Conservation (phyloP, 2,329 filamentous ascomycete genomes). For the Monosporascus sp. region DNA sequence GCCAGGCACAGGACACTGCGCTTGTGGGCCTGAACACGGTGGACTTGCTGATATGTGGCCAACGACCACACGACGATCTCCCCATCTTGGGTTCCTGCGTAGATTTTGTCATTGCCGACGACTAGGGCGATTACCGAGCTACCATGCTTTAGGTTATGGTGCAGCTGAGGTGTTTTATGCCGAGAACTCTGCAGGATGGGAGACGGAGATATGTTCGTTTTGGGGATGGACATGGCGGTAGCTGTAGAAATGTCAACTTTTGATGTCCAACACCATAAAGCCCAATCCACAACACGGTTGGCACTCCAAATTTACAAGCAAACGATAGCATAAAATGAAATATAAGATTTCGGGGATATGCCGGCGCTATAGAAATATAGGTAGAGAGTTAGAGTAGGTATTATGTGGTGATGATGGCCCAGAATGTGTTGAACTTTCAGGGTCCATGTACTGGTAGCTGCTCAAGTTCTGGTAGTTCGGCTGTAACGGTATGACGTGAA, state of each 20-base stretch:
- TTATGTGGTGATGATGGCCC: too few species aligned
- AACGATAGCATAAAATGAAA: too few species aligned
- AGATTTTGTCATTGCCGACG: constrained; percentile 75
- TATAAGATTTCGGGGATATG: too few species aligned
- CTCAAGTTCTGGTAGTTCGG: too few species aligned
- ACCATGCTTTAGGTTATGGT: constrained; percentile 71
- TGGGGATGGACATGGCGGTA: constrained; percentile 17
- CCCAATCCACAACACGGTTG: too few species aligned
- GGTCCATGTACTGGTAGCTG: too few species aligned
- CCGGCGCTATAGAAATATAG: too few species aligned
- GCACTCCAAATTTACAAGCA: too few species aligned
- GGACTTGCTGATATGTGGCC: constrained; percentile 75
- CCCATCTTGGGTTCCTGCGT: constrained; percentile 87
- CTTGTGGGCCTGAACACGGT: constrained; percentile 80
- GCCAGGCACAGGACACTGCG: constrained; percentile 84
- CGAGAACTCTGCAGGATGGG: constrained; percentile 23
- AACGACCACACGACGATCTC: constrained; percentile 91
- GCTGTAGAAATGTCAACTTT: constrained; percentile 8
- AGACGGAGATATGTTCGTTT: constrained; percentile 13
- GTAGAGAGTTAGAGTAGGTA: too few species aligned
- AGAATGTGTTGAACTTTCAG: too few species aligned
- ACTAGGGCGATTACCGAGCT: constrained; percentile 79
- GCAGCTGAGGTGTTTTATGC: constrained; percentile 51
- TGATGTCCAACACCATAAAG: neutral
- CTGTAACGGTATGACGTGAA: too few species aligned